Base-by-base conservation (phyloP, 805 yeast species). In the Schwanniomyces vanrijiae region DNA sequence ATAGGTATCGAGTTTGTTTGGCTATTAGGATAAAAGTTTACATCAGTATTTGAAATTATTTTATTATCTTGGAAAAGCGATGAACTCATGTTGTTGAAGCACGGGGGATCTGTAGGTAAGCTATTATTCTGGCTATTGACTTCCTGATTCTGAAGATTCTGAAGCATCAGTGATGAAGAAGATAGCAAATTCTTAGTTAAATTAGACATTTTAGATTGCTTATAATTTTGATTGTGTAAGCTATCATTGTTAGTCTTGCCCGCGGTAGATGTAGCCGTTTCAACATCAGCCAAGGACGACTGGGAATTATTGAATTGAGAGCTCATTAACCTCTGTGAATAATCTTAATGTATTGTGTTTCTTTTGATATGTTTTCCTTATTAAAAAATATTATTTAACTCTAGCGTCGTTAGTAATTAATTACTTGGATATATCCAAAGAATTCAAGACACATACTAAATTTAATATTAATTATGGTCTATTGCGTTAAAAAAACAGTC, bases 161-260 rank as follows among this genome's bases (percentile, higher is more conserved):
- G 35, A 14, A 31, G 35, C 16, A 16, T 29, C 18, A 11, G 43
- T 3, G 34, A 21, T 26, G 52, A 37, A 13, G 65, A 56, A 13
- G 63, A 55, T 53, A 65, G 51, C 44, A 65, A 52, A 46, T 58
- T 65, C 42, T 55, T 62, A 33, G 70, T 65, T 45, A 65, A 55
- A 52, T 65, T 65, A 29, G 70, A 65, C 31, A 65, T 49, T 33
- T 47, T 49, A 8, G 53, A n/a, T 26, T 47, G 48, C 29, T 38
- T 43, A 16, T 50, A 31, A 8, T 18, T 38, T 13, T 43, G n/a
- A 26, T 28, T 31, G 38, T 29, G 37, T 16, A 20, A 24, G 25
- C 37, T 19, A 8, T 24, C 43, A 14, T 40, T 44, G 8, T 40
- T 39, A 5, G n/a, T 24, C 20, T 22, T 38, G 24, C 24, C 24